Conservation (phyloP, 495 filamentous ascomycete species). For the Neurospora tetraspora region DNA sequence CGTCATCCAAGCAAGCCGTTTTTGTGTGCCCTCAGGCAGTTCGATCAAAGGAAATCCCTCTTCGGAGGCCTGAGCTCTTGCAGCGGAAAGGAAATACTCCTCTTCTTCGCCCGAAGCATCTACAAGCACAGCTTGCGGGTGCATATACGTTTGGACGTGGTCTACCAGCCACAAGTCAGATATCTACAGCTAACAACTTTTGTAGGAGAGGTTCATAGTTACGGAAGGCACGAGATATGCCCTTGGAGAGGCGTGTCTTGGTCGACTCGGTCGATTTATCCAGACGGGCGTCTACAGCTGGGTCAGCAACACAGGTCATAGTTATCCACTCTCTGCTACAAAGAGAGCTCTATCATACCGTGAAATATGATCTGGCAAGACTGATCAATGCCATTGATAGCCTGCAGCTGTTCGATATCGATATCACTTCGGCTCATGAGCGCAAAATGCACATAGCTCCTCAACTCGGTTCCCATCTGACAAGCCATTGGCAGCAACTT, state of each 20-base stretch:
- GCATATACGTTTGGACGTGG: conserved; percentile 45
- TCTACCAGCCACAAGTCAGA: conserved; percentile 16
- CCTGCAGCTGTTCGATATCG: conserved; percentile 37
- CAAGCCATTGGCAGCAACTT: conserved; percentile 50
- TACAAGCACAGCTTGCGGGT: conserved; percentile 46
- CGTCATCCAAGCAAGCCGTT: conserved; percentile 64
- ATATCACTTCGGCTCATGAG: conserved; percentile 47
- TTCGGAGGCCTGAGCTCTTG: conserved; percentile 35
- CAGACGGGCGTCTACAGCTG: conserved; percentile 41
- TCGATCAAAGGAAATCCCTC: conserved; percentile 49
- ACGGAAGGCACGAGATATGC: conserved; percentile 33
- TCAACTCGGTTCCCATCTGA: conserved; percentile 45
- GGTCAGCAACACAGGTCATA: neutral
- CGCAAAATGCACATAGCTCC: conserved; percentile 50
- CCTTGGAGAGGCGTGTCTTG: conserved; percentile 36
- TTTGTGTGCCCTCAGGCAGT: conserved; percentile 48
- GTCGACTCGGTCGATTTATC: conserved; percentile 41
- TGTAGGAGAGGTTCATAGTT: conserved; percentile 7
- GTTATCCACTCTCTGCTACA: neutral
- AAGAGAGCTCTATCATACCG: conserved; percentile 20
- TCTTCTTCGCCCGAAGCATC: conserved; percentile 43
- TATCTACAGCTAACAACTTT: neutral
- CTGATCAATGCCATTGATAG: conserved; percentile 46
- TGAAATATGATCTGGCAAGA: conserved; percentile 48
- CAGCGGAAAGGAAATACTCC: conserved; percentile 41